Percentiles rank a stretch among this genome's conserved stretches.
Conservation (phyloP, 2,329 filamentous ascomycete genomes). For the Aureobasidium zeae region DNA sequence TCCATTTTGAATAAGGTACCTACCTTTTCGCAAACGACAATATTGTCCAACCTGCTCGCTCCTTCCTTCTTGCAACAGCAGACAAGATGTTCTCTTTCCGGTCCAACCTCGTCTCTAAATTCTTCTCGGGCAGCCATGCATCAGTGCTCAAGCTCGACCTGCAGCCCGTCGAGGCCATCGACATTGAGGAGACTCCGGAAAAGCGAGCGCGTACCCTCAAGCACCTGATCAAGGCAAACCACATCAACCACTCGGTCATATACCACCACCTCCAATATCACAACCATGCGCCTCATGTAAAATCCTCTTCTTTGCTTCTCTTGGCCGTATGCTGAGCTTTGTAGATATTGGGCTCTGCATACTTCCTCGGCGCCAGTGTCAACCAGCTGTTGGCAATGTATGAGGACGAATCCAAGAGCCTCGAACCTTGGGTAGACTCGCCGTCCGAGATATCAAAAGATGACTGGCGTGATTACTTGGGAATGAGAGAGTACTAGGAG, state of each 20-base stretch:
- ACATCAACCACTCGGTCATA: slow-evolving; percentile 77
- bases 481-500: slow-evolving; percentile 57
- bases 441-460: slow-evolving; percentile 72
- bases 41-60: background rate
- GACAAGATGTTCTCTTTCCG: slow-evolving; percentile 19
- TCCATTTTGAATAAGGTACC: slow-evolving; percentile 3
- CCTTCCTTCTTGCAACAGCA: background rate
- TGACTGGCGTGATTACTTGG: slow-evolving; percentile 82
- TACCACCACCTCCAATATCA: slow-evolving; percentile 66
- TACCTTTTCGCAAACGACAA: too few species aligned
- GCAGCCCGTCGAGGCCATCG: slow-evolving; percentile 61
- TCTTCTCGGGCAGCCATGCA: slow-evolving; percentile 1
- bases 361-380: slow-evolving; percentile 67
- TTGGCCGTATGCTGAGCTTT: slow-evolving; percentile 17
- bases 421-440: slow-evolving; percentile 75
- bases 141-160: slow-evolving; percentile 36
- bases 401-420: slow-evolving; percentile 58
- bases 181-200: slow-evolving; percentile 70
- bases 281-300: slow-evolving; percentile 72
- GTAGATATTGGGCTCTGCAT: slow-evolving; percentile 70
- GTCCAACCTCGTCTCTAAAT: slow-evolving; percentile 10
- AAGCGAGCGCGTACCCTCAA: slow-evolving; percentile 76
- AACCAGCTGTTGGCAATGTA: slow-evolving; percentile 72
- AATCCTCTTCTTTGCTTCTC: slow-evolving; percentile 20
- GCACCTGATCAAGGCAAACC: slow-evolving; percentile 83